Conservation (phyloP, 177 flowering plant genomes). For the Tripterygium wilfordii region DNA sequence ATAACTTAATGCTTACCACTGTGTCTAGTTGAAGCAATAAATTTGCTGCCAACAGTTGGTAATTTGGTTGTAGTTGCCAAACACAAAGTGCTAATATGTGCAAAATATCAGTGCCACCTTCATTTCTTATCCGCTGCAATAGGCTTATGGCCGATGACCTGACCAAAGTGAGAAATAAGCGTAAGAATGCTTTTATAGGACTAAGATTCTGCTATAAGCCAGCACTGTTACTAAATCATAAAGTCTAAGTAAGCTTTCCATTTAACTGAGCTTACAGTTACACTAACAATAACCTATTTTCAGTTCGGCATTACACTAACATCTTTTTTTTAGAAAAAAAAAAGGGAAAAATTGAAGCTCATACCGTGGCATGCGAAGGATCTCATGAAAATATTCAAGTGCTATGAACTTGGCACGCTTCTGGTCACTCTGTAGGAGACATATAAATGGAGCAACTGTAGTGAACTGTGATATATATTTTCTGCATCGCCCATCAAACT, state of each 20-base stretch:
- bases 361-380: slow-evolving; percentile 68
- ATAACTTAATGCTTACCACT: slow-evolving; percentile 53
- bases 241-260: too few relatives aligned
- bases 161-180: slow-evolving; percentile 13
- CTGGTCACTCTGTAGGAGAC: slow-evolving; percentile 46
- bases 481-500: slow-evolving; percentile 63
- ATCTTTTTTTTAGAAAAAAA: too few relatives aligned
- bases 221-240: neutral
- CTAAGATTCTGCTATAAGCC: neutral
- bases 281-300: too few relatives aligned
- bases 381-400: slow-evolving; percentile 65
- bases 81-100: slow-evolving; percentile 34
- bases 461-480: slow-evolving; percentile 33
- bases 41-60: slow-evolving; percentile 62
- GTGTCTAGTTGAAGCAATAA: slow-evolving; percentile 60
- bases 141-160: slow-evolving; percentile 56
- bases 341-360: slow-evolving; percentile 1
- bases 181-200: slow-evolving; percentile 7
- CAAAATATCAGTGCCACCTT: slow-evolving; percentile 37
- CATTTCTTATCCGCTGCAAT: slow-evolving; percentile 39
- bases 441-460: slow-evolving; percentile 46
- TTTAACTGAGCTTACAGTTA: too few relatives aligned
- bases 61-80: slow-evolving; percentile 32
- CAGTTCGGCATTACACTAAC: too few relatives aligned
- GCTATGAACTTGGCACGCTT: slow-evolving; percentile 39